These are phyloP conservation scores for Hyphopichia homilentoma DNA, from an alignment of 805 yeast species.

Conservation along the genomic window DNA sequence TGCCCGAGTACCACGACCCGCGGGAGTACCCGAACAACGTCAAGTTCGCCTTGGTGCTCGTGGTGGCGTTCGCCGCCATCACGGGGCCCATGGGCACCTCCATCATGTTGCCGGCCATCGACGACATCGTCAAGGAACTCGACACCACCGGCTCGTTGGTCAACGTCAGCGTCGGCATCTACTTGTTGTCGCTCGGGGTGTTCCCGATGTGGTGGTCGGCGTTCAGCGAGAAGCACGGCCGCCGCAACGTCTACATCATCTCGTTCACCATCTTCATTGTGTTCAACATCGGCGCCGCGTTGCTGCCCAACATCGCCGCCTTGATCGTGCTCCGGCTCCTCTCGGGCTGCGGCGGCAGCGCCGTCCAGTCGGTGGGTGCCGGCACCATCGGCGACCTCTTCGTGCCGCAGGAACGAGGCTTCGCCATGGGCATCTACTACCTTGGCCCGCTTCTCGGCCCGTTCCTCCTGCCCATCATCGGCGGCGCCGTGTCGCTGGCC, in stretches of 20 bases:
- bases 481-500: constrained; percentile 65
- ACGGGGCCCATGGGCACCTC: constrained; percentile 91
- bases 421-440: constrained; percentile 76
- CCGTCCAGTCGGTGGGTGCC: constrained; percentile 88
- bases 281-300: constrained; percentile 70
- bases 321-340: constrained; percentile 68
- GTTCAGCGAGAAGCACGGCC: constrained; percentile 69
- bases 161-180: constrained; percentile 78
- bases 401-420: constrained; percentile 64
- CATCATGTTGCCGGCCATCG: constrained; percentile 74
- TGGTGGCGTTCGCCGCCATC: constrained; percentile 70
- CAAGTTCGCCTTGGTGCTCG: constrained; percentile 54
- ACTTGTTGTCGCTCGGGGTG: constrained; percentile 67
- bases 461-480: constrained; percentile 69
- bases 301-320: constrained; percentile 56
- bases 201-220: constrained; percentile 91
- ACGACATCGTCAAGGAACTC: constrained; percentile 51
- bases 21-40: constrained; percentile 50
- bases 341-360: constrained; percentile 70
- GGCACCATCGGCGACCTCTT: constrained; percentile 80
- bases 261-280: constrained; percentile 62
- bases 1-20: constrained; percentile 75
- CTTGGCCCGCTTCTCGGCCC: constrained; percentile 84
- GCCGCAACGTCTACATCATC: constrained; percentile 67
- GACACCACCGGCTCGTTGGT: constrained; percentile 58